phyloP scores from a whole-genome alignment of 805 yeast species.

The Ogataea minuta region DNA sequence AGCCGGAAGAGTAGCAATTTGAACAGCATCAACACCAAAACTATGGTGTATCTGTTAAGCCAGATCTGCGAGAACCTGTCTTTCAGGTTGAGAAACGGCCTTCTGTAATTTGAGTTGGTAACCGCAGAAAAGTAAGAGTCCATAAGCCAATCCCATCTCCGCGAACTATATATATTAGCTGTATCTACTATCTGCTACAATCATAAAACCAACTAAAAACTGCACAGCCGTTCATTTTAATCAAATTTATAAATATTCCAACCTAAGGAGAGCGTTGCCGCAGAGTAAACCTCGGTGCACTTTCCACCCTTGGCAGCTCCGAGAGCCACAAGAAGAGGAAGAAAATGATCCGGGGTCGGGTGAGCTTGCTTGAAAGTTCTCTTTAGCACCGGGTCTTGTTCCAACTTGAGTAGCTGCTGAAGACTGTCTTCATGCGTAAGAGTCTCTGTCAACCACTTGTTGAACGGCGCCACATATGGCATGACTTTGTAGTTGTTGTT shows the following conservation, averaged over 20 bases:
- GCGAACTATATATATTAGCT: constrained; percentile 4
- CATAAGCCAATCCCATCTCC: not conserved
- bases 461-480: constrained; percentile 56
- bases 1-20: constrained; percentile 58
- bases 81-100: constrained; percentile 44
- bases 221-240: constrained; percentile 9
- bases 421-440: constrained; percentile 23
- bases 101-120: constrained; percentile 19
- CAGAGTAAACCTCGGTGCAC: constrained; percentile 47
- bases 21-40: constrained; percentile 51
- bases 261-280: constrained; percentile 49
- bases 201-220: constrained; percentile 8
- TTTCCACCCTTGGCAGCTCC: constrained; percentile 48
- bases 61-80: constrained; percentile 64
- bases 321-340: constrained; percentile 62
- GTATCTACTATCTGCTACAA: constrained; percentile 5
- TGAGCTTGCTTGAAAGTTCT: constrained; percentile 50
- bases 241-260: constrained; percentile 65
- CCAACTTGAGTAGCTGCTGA: constrained; percentile 15
- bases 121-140: constrained; percentile 5
- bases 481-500: constrained; percentile 24
- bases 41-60: constrained; percentile 62
- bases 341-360: constrained; percentile 75
- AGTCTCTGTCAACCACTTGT: constrained; percentile 38
- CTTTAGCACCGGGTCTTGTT: constrained; percentile 24